A percentile compares a stretch with the other conserved stretches of the same genome.
Conservation (phyloP, 495 filamentous ascomycete genomes). For the Podospora bellae-mahoneyi region DNA sequence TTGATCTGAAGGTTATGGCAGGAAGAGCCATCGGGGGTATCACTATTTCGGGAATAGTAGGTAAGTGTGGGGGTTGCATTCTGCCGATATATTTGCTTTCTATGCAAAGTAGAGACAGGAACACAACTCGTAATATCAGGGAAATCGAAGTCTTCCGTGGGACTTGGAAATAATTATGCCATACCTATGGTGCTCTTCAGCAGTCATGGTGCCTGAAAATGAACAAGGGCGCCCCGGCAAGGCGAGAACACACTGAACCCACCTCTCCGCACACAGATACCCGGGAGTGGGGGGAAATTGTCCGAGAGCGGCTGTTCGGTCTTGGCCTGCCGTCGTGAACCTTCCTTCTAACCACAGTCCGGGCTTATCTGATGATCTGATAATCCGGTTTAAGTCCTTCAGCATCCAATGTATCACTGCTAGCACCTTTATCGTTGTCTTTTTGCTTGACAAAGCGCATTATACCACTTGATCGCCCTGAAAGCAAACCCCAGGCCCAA, state of each 20-base stretch:
- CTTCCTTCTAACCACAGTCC: neutral
- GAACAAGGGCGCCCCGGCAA: neutral
- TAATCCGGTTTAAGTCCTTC: neutral
- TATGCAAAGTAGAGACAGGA: neutral
- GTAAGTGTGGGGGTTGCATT: neutral
- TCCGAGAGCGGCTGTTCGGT: conserved; percentile 3
- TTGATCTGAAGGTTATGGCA: neutral
- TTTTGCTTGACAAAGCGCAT: neutral
- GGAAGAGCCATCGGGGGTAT: neutral
- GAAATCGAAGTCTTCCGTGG: no score
- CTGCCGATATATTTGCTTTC: neutral
- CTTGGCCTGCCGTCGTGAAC: neutral
- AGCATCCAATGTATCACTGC: neutral
- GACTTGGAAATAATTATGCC: no score
- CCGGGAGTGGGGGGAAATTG: neutral
- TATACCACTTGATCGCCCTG: neutral
- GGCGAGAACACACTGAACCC: neutral
- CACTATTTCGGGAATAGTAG: neutral
- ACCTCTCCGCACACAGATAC: neutral
- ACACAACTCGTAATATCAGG: no score
- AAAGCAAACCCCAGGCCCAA: neutral
- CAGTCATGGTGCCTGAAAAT: neutral
- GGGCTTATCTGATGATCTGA: neutral
- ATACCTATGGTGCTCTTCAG: neutral
- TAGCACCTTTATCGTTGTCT: neutral